Base-by-base conservation (phyloP, 208 protist genomes). In the Trypanosomatidae sp. region DNA sequence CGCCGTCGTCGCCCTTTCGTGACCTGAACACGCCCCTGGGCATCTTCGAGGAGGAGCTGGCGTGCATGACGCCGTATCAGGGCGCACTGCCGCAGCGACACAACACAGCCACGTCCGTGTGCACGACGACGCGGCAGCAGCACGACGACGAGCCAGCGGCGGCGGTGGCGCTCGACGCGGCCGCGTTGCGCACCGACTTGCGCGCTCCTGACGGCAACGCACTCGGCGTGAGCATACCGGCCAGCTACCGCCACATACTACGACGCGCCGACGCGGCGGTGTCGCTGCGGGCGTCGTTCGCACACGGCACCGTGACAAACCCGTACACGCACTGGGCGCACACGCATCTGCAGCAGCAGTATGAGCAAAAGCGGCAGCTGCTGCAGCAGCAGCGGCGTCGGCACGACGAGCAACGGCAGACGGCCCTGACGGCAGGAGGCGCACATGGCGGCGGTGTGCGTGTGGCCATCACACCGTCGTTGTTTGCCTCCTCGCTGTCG, bases 11-110 rank as follows among this genome's bases (percentile, higher is more conserved):
- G 40, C 77, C 74, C 3, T 88, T 86, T 37, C 48, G 64, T 37
- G 54, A 51, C 19, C 75, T 92, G 3, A 74, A 56, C 20, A 65
- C 73, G 27, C 64, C 77, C 18, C 87, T 77, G 46, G 48, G 49
- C 6, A 40, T 79, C 25, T 73, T 87, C 59, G 77, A 87, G 53
- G 78, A 85, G 51, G 77, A 88, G 35, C 57, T 90, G 6, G 51
- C 59, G 30, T 58, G 50, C 11, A 50, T 53, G 26, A n/a, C n/a
- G n/a, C n/a, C n/a, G n/a, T n/a, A n/a, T n/a, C n/a, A n/a, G n/a
- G n/a, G n/a, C n/a, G n/a, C n/a, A n/a, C n/a, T n/a, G n/a, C n/a
- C n/a, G n/a, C n/a, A n/a, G n/a, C n/a, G n/a, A n/a, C n/a, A n/a
- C n/a, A n/a, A n/a, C n/a, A n/a, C n/a, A 37, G 32, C 32, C 32